Percentiles rank a stretch among this genome's conserved stretches.
phyloP scores from a whole-genome alignment of 2,329 filamentous ascomycete genomes.

The Zarea fungicola region DNA sequence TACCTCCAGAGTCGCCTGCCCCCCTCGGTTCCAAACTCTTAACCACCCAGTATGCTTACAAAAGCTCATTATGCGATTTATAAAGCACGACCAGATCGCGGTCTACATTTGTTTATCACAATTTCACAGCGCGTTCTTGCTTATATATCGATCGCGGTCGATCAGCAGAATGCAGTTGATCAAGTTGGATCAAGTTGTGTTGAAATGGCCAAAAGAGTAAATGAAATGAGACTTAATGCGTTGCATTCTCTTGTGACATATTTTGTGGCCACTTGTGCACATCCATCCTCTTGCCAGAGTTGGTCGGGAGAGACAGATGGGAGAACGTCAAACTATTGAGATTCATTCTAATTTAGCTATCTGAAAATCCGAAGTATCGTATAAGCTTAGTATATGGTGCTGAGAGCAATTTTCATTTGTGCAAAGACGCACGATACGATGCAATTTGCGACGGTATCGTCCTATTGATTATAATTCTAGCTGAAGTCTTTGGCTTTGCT shows the following conservation, averaged over 20 bases:
- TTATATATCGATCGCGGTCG: neutral
- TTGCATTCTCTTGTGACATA: too few species aligned
- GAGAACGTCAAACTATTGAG: too few species aligned
- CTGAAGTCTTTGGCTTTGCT: neutral
- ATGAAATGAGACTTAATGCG: too few species aligned
- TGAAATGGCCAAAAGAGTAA: neutral
- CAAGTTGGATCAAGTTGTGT: neutral
- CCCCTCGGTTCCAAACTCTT: constrained; percentile 3
- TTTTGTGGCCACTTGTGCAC: neutral
- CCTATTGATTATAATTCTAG: neutral
- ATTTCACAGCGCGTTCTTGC: neutral
- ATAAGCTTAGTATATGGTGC: neutral
- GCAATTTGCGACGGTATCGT: too few species aligned
- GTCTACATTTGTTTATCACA: neutral
- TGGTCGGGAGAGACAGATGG: too few species aligned
- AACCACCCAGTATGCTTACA: constrained; percentile 11
- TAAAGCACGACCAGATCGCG: neutral
- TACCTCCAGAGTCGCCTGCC: neutral
- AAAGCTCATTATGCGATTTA: neutral
- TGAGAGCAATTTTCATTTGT: neutral
- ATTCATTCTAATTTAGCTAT: too few species aligned
- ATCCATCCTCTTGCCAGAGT: too few species aligned
- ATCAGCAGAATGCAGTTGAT: too few species aligned
- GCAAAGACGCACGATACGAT: neutral
- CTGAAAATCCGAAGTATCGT: neutral